phyloP scores from a whole-genome alignment of 2,329 filamentous ascomycete species.

The Scedosporium aurantiacum region DNA sequence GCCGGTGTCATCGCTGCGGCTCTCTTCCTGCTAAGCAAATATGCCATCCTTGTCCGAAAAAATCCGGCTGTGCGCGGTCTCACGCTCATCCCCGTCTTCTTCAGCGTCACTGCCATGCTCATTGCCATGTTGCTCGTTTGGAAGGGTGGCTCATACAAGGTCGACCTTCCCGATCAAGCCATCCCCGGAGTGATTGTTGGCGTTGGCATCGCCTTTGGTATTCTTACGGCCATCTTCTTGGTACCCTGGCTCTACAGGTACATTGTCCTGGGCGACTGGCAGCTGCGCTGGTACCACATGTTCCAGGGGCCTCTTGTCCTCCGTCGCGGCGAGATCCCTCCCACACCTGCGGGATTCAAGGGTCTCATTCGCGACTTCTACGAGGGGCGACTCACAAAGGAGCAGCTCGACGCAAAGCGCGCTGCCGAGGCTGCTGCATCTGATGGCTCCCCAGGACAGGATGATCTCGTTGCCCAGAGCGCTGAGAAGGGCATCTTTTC shows the following conservation, averaged over 20 bases:
- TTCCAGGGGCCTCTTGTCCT: constrained; percentile 36
- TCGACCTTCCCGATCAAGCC: constrained; percentile 22
- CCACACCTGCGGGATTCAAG: constrained; percentile 19
- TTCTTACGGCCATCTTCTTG: constrained; percentile 35
- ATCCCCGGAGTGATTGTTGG: constrained; percentile 38
- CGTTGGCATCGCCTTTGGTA: constrained; percentile 31
- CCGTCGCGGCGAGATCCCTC: constrained; percentile 7
- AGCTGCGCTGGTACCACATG: constrained; percentile 40
- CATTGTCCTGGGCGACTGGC: constrained; percentile 44
- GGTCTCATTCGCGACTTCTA: constrained; percentile 36
- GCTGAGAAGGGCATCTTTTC: constrained; percentile 13
- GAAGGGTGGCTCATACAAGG: constrained; percentile 34
- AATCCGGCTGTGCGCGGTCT: constrained; percentile 44
- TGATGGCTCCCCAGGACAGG: neutral
- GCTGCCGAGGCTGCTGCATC: constrained; percentile 8
- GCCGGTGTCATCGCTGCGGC: constrained; percentile 23
- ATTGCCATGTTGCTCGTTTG: constrained; percentile 51
- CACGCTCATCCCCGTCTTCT: constrained; percentile 44
- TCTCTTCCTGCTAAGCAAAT: constrained; percentile 38
- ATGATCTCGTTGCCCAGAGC: constrained; percentile 16
- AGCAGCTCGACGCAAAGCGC: constrained; percentile 29
- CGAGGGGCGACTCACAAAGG: constrained; percentile 33
- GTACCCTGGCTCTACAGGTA: constrained; percentile 42
- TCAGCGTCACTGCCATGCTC: constrained; percentile 42
- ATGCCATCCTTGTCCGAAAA: constrained; percentile 39